Percentiles rank a stretch among this genome's conserved stretches.
phyloP scores from a whole-genome alignment of 73 alveolate species.

The Paramecium tetraurelia region DNA sequence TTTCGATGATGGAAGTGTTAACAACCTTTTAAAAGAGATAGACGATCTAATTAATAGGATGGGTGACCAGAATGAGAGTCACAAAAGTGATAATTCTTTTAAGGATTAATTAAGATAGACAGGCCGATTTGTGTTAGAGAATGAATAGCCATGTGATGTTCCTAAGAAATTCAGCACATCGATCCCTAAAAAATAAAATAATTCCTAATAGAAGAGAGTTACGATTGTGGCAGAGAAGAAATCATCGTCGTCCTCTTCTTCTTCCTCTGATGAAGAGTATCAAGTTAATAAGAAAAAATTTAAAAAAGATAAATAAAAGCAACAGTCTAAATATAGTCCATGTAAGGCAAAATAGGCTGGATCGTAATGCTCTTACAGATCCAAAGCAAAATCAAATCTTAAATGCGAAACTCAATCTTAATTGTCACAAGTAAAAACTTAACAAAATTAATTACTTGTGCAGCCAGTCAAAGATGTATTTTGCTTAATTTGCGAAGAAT shows the following conservation, averaged over 20 bases:
- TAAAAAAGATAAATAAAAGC: background rate
- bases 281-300: background rate
- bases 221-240: background rate
- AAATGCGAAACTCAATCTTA: background rate
- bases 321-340: background rate
- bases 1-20: background rate
- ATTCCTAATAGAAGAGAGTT: background rate
- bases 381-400: background rate
- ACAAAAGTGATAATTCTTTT: background rate
- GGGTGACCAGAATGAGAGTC: background rate
- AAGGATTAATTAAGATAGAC: background rate
- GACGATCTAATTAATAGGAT: slow-evolving; percentile 36
- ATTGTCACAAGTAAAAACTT: background rate
- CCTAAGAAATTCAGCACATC: background rate
- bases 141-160: background rate
- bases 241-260: background rate
- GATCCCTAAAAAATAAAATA: background rate
- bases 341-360: background rate
- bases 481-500: slow-evolving; percentile 45
- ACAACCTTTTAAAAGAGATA: background rate
- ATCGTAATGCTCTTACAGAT: background rate
- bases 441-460: background rate
- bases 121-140: background rate
- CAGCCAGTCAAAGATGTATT: background rate
- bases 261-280: slow-evolving; percentile 27